These are phyloP conservation scores for Musa acuminata DNA, from an alignment of 176 grass and related monocot genomes.

Conservation along the genomic window DNA sequence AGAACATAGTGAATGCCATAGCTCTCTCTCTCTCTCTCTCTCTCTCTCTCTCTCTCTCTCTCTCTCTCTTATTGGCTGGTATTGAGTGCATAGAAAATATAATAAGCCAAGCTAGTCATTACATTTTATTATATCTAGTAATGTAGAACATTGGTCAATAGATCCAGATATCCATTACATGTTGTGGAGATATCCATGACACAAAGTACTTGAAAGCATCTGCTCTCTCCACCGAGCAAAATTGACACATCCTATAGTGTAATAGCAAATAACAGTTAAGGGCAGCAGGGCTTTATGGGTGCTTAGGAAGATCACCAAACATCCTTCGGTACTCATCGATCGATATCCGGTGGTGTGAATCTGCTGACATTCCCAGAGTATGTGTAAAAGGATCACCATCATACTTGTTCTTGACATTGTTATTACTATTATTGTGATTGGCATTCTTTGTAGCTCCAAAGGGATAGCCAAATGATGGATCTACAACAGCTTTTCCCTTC, in stretches of 20 bases:
- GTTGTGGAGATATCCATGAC: background rate
- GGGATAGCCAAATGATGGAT: background rate
- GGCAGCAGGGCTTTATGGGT: background rate
- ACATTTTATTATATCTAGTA: background rate
- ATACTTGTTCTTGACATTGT: background rate
- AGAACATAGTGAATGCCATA: background rate
- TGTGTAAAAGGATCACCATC: background rate
- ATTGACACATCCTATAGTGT: background rate
- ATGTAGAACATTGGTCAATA: background rate
- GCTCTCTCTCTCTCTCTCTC: background rate
- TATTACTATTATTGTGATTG: background rate
- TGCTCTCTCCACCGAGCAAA: background rate
- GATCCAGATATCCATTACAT: background rate
- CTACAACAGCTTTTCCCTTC: background rate
- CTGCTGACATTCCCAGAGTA: background rate
- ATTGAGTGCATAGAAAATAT: background rate
- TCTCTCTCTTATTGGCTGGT: background rate
- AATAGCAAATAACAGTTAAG: background rate
- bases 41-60: background rate
- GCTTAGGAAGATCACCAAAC: background rate
- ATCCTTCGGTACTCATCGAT: background rate
- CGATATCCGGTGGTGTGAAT: background rate
- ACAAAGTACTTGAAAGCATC: background rate
- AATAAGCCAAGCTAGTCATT: slow-evolving; percentile 1
- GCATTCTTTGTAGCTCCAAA: background rate